Evolutionary conservation across 768 basidiomycete genomes (phyloP).

Genomic region (Lepiota brunneoincarnata): DNA sequence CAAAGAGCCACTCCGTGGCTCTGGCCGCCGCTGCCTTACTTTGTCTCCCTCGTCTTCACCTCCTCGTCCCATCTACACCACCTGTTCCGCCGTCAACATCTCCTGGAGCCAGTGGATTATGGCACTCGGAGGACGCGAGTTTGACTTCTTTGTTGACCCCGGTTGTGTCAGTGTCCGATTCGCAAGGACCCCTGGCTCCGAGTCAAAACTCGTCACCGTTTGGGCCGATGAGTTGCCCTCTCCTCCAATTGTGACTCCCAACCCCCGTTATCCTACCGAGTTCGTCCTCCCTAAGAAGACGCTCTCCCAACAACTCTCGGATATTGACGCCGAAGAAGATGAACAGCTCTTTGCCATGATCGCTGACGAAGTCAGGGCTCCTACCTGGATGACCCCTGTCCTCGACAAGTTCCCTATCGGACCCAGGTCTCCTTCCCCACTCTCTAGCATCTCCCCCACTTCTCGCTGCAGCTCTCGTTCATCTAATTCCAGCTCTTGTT

Average conservation of each 20-base stretch:
- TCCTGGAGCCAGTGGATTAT: conserved; percentile 84
- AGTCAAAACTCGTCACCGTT: conserved; percentile 49
- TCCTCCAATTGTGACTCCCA: conserved; percentile 20
- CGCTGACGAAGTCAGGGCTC: conserved; percentile 65
- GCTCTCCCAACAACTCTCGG: conserved; percentile 70
- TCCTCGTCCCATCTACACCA: conserved; percentile 67
- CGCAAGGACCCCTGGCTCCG: conserved; percentile 26
- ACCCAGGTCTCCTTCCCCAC: conserved; percentile 52
- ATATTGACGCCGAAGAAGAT: conserved; percentile 69
- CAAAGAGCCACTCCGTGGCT: conserved; percentile 62
- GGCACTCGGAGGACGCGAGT: conserved; percentile 63
- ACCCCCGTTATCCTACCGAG: conserved; percentile 22
- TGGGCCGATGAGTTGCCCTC: conserved; percentile 60
- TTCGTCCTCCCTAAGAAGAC: conserved; percentile 43
- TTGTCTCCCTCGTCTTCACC: conserved; percentile 69
- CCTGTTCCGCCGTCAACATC: conserved; percentile 65
- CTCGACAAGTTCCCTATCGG: conserved; percentile 55
- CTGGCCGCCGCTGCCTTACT: conserved; percentile 71
- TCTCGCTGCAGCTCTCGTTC: conserved; percentile 74
- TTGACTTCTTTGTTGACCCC: conserved; percentile 81
- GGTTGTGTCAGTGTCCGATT: conserved; percentile 72
- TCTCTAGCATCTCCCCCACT: conserved; percentile 57
- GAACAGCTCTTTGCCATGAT: conserved; percentile 74
- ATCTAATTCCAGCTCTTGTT: conserved; percentile 63
- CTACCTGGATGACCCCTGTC: conserved; percentile 69